Percentiles rank a stretch among this genome's conserved stretches.
These are phyloP conservation scores for Senecio squalidus DNA, from an alignment of 140 eudicot genomes.

Conservation along the genomic window DNA sequence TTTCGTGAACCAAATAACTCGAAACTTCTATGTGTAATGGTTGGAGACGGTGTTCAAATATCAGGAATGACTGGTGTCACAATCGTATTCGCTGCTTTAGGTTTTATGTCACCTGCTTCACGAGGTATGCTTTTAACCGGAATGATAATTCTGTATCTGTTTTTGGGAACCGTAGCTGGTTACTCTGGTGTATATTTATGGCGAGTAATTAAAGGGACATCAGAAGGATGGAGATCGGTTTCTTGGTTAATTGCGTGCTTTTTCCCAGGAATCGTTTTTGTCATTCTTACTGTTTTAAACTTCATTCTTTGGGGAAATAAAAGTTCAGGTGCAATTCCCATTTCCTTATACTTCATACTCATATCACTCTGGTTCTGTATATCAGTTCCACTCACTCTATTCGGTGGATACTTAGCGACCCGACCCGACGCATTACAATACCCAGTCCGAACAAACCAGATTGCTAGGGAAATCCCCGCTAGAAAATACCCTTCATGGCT, in stretches of 20 bases:
- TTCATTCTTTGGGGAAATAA: slow-evolving; percentile 67
- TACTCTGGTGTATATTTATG: slow-evolving; percentile 59
- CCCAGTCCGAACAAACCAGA: slow-evolving; percentile 70
- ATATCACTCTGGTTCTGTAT: slow-evolving; percentile 66
- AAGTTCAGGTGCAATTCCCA: slow-evolving; percentile 67
- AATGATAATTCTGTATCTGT: slow-evolving; percentile 59
- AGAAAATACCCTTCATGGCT: slow-evolving; percentile 75
- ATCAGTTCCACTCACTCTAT: slow-evolving; percentile 64
- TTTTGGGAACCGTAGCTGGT: slow-evolving; percentile 63
- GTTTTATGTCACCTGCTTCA: slow-evolving; percentile 81
- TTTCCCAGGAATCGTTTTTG: slow-evolving; percentile 64
- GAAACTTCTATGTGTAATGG: slow-evolving; percentile 57
- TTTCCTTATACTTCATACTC: slow-evolving; percentile 49
- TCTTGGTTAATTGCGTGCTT: slow-evolving; percentile 67
- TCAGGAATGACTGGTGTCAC: slow-evolving; percentile 65
- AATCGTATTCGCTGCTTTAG: slow-evolving; percentile 62
- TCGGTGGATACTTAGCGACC: slow-evolving; percentile 63
- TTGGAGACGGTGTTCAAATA: slow-evolving; percentile 65
- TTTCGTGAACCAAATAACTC: slow-evolving; percentile 53
- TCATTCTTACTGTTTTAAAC: slow-evolving; percentile 48
- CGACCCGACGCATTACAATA: slow-evolving; percentile 44
- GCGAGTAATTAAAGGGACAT: slow-evolving; percentile 46
- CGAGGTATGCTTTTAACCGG: slow-evolving; percentile 69
- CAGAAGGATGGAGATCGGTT: slow-evolving; percentile 66
- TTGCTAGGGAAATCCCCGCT: slow-evolving; percentile 66